Base-by-base conservation (phyloP, 768 basidiomycete species). In the Collybiopsis luxurians region DNA sequence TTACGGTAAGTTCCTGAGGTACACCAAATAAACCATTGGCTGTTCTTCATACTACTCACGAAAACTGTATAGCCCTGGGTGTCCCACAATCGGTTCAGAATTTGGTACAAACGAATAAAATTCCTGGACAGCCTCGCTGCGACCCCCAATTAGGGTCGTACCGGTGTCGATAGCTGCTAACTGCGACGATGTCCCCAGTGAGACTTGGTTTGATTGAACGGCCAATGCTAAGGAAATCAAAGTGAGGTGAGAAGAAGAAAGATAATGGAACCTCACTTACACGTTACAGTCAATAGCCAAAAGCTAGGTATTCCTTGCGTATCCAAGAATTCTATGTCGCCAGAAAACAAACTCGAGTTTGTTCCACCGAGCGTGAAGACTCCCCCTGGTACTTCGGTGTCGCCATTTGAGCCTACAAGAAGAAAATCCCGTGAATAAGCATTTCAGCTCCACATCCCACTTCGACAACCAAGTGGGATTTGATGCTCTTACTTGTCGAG, bases 141-240 rank as follows among this genome's bases (percentile, higher is more conserved):
- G 95, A 0, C 87, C 96, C 23, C 90, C 95, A 57, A 99, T 90
- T 55, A 98, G 81, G 2, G 95, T 96, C 0, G 96, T 98, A 24
- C 95, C 95, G 0, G 95, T 97, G 66, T 98, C 96, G 57, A 98
- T 97, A 10, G 94, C 95, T 15, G 88, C 80, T 10, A 86, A 66
- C 0, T 84, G 74, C 0, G 70, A 53, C 24, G 79, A 80, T 1
- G 75, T 69, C 1, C 80, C 56, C 12, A 88, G 64, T 0, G 67
- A 48, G 15, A 89, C 67, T 0, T 67, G 56, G 0, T 77, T 71
- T 2, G 85, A 84, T 60, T 86, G 78, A 4, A 91, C 81, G 1
- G 81, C 86, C 3, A 92, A 56, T 24, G 65, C 89, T 90, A 61
- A n/a, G n/a, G n/a, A n/a, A n/a, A n/a, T n/a, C n/a, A n/a, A n/a